Conservation (phyloP, 2,329 filamentous ascomycete species). For the Microthyrium microscopicum region DNA sequence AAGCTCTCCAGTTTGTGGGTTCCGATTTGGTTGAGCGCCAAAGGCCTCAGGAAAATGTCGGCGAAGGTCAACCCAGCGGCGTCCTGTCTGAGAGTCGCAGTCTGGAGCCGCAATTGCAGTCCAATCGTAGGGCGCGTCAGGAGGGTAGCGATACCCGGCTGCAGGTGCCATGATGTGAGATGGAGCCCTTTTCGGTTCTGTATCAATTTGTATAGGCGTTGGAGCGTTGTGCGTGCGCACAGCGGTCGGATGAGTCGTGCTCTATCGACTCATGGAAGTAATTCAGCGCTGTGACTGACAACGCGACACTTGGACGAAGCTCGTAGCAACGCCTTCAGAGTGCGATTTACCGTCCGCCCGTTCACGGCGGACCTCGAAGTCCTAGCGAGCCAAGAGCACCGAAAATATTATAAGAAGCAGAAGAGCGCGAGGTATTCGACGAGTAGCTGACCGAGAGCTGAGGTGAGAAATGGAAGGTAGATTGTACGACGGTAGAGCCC, state of each 20-base stretch:
- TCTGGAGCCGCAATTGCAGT: too few relatives aligned
- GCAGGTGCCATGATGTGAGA: not conserved
- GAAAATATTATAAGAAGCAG: constrained; percentile 25
- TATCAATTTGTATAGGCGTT: not conserved
- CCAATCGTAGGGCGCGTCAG: too few relatives aligned
- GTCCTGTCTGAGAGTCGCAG: too few relatives aligned
- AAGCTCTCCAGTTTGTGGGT: constrained; percentile 18
- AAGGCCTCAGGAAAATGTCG: too few relatives aligned
- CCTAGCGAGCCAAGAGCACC: constrained; percentile 31
- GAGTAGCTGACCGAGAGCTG: too few relatives aligned
- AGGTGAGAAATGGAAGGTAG: too few relatives aligned
- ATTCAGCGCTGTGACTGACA: not conserved
- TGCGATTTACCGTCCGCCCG: constrained; percentile 32
- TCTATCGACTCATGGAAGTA: too few relatives aligned
- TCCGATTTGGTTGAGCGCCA: too few relatives aligned
- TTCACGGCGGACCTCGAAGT: constrained; percentile 34
- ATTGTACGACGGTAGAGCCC: too few relatives aligned
- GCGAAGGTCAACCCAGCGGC: too few relatives aligned
- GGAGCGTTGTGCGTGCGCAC: not conserved
- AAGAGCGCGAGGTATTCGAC: too few relatives aligned
- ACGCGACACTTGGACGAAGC: not conserved
- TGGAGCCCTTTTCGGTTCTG: not conserved
- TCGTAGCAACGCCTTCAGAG: not conserved
- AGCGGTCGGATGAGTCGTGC: too few relatives aligned
- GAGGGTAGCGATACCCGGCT: not conserved